These are phyloP conservation scores for Anethum foeniculum DNA, from an alignment of 140 eudicot genomes.

Conservation along the genomic window DNA sequence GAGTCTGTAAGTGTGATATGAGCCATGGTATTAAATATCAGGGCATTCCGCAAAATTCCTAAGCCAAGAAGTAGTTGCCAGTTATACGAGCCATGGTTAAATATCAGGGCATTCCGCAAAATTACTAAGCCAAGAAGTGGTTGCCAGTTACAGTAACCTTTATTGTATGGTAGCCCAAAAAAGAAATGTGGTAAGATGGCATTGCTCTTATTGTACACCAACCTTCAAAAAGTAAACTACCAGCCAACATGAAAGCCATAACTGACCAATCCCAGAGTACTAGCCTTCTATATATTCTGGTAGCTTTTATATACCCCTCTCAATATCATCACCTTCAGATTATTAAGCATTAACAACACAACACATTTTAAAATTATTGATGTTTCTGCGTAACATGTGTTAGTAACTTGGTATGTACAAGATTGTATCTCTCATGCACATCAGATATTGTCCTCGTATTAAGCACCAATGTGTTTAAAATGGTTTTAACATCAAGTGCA, in stretches of 20 bases:
- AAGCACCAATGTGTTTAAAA: background rate
- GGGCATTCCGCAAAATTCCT: no score
- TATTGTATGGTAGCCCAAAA: no score
- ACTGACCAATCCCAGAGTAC: constrained; percentile 86
- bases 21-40: no score
- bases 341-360: background rate
- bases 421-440: background rate
- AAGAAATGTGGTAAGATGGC: no score
- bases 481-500: background rate
- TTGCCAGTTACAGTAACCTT: no score
- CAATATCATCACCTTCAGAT: background rate
- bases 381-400: background rate
- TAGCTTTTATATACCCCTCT: background rate
- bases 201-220: background rate
- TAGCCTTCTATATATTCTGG: background rate
- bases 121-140: no score
- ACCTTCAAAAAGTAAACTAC: constrained; percentile 90
- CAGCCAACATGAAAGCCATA: constrained; percentile 95
- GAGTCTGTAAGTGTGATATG: no score
- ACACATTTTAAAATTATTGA: background rate
- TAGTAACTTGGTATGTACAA: background rate
- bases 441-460: background rate
- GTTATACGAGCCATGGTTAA: no score
- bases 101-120: no score
- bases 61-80: no score